Evolutionary conservation across 495 filamentous ascomycete genomes (phyloP).

Genomic region (Thermothielavioides terrestris): DNA sequence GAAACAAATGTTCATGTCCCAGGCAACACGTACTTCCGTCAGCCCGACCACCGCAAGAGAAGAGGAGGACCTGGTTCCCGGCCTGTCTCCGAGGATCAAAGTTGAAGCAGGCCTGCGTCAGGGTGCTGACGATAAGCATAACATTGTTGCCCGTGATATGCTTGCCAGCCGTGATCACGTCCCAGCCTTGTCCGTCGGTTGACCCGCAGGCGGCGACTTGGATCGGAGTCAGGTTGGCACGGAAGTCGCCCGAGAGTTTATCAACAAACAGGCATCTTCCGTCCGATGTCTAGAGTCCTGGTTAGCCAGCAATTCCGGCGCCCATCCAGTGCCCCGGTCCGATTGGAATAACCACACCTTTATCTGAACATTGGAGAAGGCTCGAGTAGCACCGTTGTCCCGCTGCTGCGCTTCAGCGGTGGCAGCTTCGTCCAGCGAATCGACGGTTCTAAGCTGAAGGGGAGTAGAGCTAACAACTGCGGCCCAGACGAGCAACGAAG

Average conservation of each 20-base stretch:
- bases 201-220: constrained; percentile 41
- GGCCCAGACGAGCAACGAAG: constrained; percentile 20
- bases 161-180: constrained; percentile 45
- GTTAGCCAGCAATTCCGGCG: background rate
- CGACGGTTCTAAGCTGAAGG: constrained; percentile 28
- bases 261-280: constrained; percentile 47
- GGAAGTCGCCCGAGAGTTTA: constrained; percentile 48
- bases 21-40: constrained; percentile 33
- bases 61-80: constrained; percentile 43
- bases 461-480: constrained; percentile 20
- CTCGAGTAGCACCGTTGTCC: constrained; percentile 41
- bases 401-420: constrained; percentile 43
- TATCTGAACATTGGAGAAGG: constrained; percentile 40
- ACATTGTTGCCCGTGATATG: constrained; percentile 36
- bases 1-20: background rate
- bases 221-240: constrained; percentile 47
- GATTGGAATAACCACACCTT: constrained; percentile 24
- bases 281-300: constrained; percentile 35
- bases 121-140: constrained; percentile 45
- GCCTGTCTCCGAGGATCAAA: constrained; percentile 41
- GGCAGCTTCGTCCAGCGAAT: constrained; percentile 37
- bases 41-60: constrained; percentile 49
- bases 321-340: background rate
- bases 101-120: constrained; percentile 50
- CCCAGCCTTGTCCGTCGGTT: constrained; percentile 44